A percentile compares a stretch with the other conserved stretches of the same genome.
phyloP scores from a whole-genome alignment of 2,329 filamentous ascomycete genomes.

The Cladobotryum protrusum region DNA sequence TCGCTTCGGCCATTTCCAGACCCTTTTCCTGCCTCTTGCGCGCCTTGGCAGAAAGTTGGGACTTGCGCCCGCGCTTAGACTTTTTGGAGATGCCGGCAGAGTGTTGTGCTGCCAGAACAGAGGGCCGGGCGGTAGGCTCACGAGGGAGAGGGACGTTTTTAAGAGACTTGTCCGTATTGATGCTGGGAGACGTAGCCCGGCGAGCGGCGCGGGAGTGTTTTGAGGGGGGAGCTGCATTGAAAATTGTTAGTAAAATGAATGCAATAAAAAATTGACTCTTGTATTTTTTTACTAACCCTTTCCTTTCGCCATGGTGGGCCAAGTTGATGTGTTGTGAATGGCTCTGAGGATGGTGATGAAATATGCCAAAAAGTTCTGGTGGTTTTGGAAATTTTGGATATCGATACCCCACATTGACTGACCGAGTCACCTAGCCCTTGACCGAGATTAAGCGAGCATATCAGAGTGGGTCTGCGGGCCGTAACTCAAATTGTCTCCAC shows the following conservation, averaged over 20 bases:
- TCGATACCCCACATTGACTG: constrained; percentile 4
- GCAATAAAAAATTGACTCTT: neutral
- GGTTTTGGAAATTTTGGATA: constrained; percentile 8
- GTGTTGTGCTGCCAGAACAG: constrained; percentile 64
- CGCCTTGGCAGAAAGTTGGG: constrained; percentile 49
- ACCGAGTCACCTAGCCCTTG: neutral
- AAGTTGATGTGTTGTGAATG: neutral
- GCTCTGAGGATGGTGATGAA: neutral
- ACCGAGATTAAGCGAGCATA: too few relatives aligned
- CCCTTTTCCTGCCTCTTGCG: constrained; percentile 50
- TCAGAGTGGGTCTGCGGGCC: too few relatives aligned
- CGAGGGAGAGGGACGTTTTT: constrained; percentile 52
- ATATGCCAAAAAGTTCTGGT: neutral
- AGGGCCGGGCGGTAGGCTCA: constrained; percentile 41
- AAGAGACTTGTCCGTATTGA: constrained; percentile 66
- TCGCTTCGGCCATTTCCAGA: constrained; percentile 52
- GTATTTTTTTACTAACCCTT: neutral
- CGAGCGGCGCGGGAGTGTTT: constrained; percentile 69
- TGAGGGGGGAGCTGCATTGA: constrained; percentile 34
- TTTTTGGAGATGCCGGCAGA: constrained; percentile 64
- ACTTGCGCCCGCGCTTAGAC: constrained; percentile 49
- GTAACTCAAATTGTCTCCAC: too few relatives aligned
- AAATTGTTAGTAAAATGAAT: neutral
- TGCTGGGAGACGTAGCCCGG: constrained; percentile 63
- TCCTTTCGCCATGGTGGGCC: constrained; percentile 1